A percentile compares a stretch with the other conserved stretches of the same genome.
Conservation (phyloP, 495 filamentous ascomycete species). For the Aspergillus haitiensis region DNA sequence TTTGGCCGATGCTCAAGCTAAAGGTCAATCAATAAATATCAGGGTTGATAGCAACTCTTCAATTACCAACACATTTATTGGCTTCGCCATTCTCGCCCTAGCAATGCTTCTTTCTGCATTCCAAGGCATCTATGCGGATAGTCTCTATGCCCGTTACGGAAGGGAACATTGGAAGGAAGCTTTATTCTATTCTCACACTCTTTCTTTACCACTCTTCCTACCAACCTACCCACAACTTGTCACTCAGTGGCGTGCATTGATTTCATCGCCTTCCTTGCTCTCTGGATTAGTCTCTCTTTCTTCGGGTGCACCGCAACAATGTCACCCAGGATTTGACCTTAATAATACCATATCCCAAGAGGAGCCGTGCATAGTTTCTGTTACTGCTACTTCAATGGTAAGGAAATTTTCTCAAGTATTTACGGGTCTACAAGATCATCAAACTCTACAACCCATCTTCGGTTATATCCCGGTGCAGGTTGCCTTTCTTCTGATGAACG, state of each 20-base stretch:
- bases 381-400: not conserved
- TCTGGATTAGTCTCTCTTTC: conserved; percentile 21
- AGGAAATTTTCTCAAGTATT: conserved; percentile 4
- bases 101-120: conserved; percentile 89
- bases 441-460: conserved; percentile 23
- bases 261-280: conserved; percentile 45
- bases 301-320: not conserved
- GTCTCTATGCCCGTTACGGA: conserved; percentile 80
- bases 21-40: conserved; percentile 54
- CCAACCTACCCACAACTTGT: conserved; percentile 47
- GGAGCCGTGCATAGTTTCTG: not conserved
- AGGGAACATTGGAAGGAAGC: conserved; percentile 89
- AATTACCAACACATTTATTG: conserved; percentile 58
- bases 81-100: conserved; percentile 79
- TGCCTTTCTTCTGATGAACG: conserved; percentile 72
- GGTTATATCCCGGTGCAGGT: conserved; percentile 67
- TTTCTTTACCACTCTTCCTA: conserved; percentile 70
- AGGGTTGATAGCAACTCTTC: conserved; percentile 17
- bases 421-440: conserved; percentile 13
- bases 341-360: not conserved
- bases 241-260: conserved; percentile 50
- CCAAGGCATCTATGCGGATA: conserved; percentile 92
- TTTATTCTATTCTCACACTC: conserved; percentile 86
- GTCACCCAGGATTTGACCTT: not conserved
- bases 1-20: conserved; percentile 80